Base-by-base conservation (phyloP, 345 rosid genomes). In the Pseudoturritis turrita region DNA sequence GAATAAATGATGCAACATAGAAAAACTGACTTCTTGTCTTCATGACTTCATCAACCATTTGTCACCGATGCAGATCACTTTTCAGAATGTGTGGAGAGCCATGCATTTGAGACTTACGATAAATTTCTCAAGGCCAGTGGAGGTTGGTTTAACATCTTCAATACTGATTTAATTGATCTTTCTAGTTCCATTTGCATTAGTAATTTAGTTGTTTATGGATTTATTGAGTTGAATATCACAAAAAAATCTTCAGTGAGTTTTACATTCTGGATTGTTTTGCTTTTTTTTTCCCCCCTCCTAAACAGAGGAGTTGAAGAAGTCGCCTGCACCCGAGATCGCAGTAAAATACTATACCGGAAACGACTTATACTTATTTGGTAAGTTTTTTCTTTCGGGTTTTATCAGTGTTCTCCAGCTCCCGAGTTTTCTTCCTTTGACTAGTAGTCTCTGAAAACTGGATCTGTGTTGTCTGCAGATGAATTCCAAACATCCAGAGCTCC, bases 51-150 rank as follows among this genome's bases (percentile, higher is more conserved):
- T 62, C 13, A 46, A 37, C 55, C 5, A 28, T 23, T 58, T 76
- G 41, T 67, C 6, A 31, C 40, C 55, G 23, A 36, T 76, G 84
- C 87, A 95, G 99, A 95, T 81, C 97, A 95, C 80, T 86, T 95
- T 72, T 89, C 96, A 11, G 97, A 95, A 83, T 91, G 97, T 14
- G 97, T 95, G 15, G 99, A 95, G 80, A 79, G 81, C 75, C 99
- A 91, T 72, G 97, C 99, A 8, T 95, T 25, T 83, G 90, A 82
- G 78, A 95, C 99, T 75, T 95, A 91, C 58, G 99, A 95, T 84
- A 95, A 95, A 80, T 95, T 89, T 83, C 81, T 95, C 84, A 95
- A 85, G 80, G 79, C 85, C 58, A 70, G 59, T 73, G 96, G 93
- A 88, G 99, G 99, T 91, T 80, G 35, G 77, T 52, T 63, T 62